phyloP scores from a whole-genome alignment of 495 filamentous ascomycete species.

The Hypoxylon intermedium region DNA sequence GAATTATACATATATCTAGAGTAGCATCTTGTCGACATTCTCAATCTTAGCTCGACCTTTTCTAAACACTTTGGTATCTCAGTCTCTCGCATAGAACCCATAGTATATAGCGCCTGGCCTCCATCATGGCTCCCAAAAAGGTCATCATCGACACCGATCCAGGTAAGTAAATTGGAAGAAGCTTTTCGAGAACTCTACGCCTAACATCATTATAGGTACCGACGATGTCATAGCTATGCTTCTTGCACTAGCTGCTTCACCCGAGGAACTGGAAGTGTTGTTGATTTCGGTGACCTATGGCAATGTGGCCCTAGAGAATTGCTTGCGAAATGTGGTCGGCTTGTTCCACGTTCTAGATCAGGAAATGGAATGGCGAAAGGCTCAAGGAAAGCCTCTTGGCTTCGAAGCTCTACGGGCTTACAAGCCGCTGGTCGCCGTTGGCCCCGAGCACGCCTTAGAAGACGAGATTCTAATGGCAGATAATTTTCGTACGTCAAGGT shows the following conservation, averaged over 20 bases:
- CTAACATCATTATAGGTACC: conserved; percentile 63
- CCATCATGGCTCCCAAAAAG: conserved; percentile 66
- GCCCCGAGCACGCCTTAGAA: conserved; percentile 82
- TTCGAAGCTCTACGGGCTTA: conserved; percentile 71
- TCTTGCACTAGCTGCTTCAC: conserved; percentile 80
- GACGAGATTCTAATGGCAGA: conserved; percentile 85
- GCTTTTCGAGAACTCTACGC: neutral
- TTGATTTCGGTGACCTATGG: conserved; percentile 92
- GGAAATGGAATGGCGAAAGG: conserved; percentile 82
- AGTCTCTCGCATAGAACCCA: neutral
- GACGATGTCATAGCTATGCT: conserved; percentile 89
- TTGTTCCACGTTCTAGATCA: conserved; percentile 93
- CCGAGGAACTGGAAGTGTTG: conserved; percentile 86
- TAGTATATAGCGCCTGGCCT: neutral
- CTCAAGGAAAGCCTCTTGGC: conserved; percentile 66
- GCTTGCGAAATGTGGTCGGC: conserved; percentile 86
- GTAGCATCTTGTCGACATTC: conserved; percentile 6
- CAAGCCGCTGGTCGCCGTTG: conserved; percentile 85
- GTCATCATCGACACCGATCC: conserved; percentile 97
- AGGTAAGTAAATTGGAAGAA: conserved; percentile 48
- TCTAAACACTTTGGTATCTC: neutral
- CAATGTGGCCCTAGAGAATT: conserved; percentile 87
- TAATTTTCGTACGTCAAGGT: conserved; percentile 77
- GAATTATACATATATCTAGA: neutral
- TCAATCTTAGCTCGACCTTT: neutral